Evolutionary conservation across 2,329 filamentous ascomycete genomes (phyloP), one percentile per base, ranked within the genome.

Genomic region (Epichloe hybrida): DNA sequence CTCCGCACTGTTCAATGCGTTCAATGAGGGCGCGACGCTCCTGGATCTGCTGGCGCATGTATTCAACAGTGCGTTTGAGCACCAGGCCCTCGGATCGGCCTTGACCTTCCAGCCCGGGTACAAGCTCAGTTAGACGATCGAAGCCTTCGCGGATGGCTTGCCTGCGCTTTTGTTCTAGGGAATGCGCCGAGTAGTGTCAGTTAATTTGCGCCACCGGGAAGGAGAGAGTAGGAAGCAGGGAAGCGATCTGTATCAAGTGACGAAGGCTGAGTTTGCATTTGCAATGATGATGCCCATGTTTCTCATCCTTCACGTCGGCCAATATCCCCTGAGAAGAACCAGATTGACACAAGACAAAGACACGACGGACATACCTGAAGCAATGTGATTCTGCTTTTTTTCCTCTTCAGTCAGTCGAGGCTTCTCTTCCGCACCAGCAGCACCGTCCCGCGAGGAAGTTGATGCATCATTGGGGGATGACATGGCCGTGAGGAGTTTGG

Each of bases 71-170:
- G 56, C 77, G 77, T 55, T 82, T 80, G 21, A 95, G 73, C n/a
- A 95, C 88, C 17, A 88, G 74, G 31, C 86, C 87, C 65, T 95
- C 89, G 56, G 87, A 93, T 44, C 88, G 81, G 1, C 86, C 89
- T 61, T 90, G 85, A 1, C 89, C 89, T 59, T 87, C 79, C 49
- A 94, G 74, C 0, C 86, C 88, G 0, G 89, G 89, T 1, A 95
- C 87, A 35, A 94, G 75, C 49, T 83, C 79, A 15, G 86, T 86
- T 27, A 95, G 76, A 36, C 82, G 78, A 65, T 95, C 88, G 64
- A 94, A 95, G 51, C 86, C 87, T 52, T 87, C 81, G 45, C 89
- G 78, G 57, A 95, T 95, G 13, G 84, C 86, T 53, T 72, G 64
- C 34, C 72, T 63, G 38, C 71, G 64, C 56, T 75, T 72, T 57